Percentiles rank a stretch among this genome's conserved stretches.
phyloP scores from a whole-genome alignment of 805 yeast genomes.

The Lachancea cidri region DNA sequence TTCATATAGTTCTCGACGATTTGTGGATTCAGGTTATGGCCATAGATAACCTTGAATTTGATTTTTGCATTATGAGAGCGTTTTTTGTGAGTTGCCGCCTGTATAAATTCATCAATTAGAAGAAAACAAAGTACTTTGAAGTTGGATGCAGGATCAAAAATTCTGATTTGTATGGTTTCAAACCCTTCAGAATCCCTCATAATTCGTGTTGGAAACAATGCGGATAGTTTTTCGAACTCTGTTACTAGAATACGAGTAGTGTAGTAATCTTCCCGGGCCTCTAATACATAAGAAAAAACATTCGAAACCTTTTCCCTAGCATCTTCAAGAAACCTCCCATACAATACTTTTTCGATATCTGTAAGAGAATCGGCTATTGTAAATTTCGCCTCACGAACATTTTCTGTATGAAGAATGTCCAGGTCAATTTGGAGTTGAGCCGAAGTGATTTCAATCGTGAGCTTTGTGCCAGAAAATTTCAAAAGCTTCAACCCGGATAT shows the following conservation, averaged over 20 bases:
- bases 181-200: not conserved
- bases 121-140: slow-evolving; percentile 12
- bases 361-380: not conserved
- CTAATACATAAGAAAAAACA: slow-evolving; percentile 1
- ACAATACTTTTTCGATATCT: not conserved
- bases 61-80: not conserved
- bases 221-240: slow-evolving; percentile 9
- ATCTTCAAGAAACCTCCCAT: not conserved
- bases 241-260: not conserved
- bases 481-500: slow-evolving; percentile 16
- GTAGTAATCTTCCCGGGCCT: not conserved
- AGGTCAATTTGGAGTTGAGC: not conserved
- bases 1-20: slow-evolving; percentile 9
- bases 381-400: not conserved
- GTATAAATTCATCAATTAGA: slow-evolving; percentile 13
- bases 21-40: slow-evolving; percentile 5
- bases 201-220: slow-evolving; percentile 15
- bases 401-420: not conserved
- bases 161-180: slow-evolving; percentile 11
- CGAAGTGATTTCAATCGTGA: slow-evolving; percentile 4
- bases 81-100: slow-evolving; percentile 3
- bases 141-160: slow-evolving; percentile 14
- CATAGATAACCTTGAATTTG: slow-evolving; percentile 5
- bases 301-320: not conserved
- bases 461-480: slow-evolving; percentile 8